A percentile compares a stretch with the other conserved stretches of the same genome.
Evolutionary conservation across 164 flowering plant genomes (phyloP).

Genomic region (Sedum album): DNA sequence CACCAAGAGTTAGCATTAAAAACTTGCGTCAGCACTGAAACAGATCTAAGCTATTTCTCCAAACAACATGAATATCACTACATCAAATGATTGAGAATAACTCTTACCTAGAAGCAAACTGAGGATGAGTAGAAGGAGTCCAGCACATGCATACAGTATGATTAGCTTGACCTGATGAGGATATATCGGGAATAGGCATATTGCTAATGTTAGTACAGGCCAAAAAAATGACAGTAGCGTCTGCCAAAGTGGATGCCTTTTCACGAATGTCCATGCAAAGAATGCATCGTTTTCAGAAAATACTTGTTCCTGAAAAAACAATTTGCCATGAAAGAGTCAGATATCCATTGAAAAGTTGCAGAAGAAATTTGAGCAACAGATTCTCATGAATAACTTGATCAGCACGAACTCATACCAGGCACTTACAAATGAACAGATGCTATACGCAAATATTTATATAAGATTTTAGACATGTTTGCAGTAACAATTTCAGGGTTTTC

Average conservation of each 20-base stretch:
- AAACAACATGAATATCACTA: no score
- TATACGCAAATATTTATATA: no score
- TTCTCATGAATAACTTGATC: not conserved
- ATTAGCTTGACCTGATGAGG: constrained; percentile 80
- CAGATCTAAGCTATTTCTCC: no score
- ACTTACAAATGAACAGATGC: no score
- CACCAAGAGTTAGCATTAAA: no score
- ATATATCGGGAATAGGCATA: constrained; percentile 95
- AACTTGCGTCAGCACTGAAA: no score
- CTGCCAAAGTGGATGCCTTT: constrained; percentile 84
- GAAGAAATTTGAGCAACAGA: not conserved
- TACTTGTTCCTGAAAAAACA: constrained; percentile 56
- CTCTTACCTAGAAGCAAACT: constrained; percentile 65
- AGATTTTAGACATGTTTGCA: not conserved
- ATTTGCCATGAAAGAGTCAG: not conserved
- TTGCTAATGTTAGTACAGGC: constrained; percentile 92
- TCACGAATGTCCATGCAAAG: constrained; percentile 94
- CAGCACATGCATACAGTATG: constrained; percentile 83
- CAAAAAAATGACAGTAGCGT: constrained; percentile 87
- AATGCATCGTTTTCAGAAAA: constrained; percentile 95
- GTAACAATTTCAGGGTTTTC: no score
- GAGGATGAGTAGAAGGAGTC: constrained; percentile 68
- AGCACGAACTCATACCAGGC: not conserved
- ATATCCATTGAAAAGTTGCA: not conserved
- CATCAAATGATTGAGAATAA: not conserved